Percentiles rank a stretch among this genome's conserved stretches.
Conservation (phyloP, 75 land plant genomes). For the Azolla pinnata region DNA sequence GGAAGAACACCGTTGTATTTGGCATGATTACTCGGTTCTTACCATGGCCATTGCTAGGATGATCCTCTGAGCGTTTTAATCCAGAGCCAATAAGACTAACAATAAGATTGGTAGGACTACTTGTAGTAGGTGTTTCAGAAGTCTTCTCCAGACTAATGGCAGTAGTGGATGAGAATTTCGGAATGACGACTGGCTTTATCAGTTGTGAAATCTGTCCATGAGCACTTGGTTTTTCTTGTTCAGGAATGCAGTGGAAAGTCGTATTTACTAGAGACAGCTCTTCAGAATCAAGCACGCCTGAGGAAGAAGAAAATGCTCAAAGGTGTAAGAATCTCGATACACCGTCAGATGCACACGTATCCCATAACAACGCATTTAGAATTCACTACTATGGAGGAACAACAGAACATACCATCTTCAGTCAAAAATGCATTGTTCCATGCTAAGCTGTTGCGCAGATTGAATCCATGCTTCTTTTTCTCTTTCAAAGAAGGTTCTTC, state of each 20-base stretch:
- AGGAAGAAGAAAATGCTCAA: background rate
- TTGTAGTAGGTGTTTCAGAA: too few relatives aligned
- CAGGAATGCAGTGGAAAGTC: slow-evolving; percentile 14
- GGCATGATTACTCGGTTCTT: too few relatives aligned
- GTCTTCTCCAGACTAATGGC: too few relatives aligned
- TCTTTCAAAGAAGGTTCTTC: slow-evolving; percentile 19
- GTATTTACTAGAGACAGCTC: slow-evolving; percentile 53
- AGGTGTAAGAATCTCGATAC: background rate
- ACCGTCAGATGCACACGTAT: background rate
- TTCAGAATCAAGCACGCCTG: slow-evolving; percentile 77
- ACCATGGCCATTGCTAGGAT: too few relatives aligned
- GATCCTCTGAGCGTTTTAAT: too few relatives aligned
- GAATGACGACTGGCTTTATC: too few relatives aligned
- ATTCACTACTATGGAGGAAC: background rate
- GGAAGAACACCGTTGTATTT: too few relatives aligned
- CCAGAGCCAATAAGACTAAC: too few relatives aligned
- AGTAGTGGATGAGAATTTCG: too few relatives aligned
- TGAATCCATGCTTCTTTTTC: slow-evolving; percentile 28
- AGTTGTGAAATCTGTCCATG: too few relatives aligned
- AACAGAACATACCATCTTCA: slow-evolving; percentile 42
- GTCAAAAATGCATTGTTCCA: slow-evolving; percentile 92
- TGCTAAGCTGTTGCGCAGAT: slow-evolving; percentile 79
- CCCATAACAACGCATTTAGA: background rate
- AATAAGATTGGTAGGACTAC: too few relatives aligned
- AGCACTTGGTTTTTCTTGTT: slow-evolving; percentile 2